phyloP scores from a whole-genome alignment of 805 yeast species.

The Wickerhamomyces bovis region DNA sequence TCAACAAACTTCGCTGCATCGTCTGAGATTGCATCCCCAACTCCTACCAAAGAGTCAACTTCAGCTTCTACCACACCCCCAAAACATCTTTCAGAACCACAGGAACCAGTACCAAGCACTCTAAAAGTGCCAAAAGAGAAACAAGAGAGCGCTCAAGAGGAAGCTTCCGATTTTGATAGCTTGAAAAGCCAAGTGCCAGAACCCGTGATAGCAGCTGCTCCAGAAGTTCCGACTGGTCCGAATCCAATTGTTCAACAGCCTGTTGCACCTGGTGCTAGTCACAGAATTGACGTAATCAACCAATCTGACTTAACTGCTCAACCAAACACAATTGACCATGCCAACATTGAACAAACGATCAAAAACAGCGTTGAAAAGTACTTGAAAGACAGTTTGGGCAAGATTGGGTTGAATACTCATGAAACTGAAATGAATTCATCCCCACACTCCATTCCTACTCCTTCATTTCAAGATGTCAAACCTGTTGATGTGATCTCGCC shows the following conservation, averaged over 20 bases:
- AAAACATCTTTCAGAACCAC: too few relatives aligned
- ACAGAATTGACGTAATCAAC: not conserved
- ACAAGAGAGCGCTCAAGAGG: too few relatives aligned
- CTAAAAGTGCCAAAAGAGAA: too few relatives aligned
- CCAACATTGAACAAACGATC: slow-evolving; percentile 1
- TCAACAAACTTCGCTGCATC: not conserved
- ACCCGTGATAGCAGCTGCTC: not conserved
- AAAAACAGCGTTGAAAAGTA: slow-evolving; percentile 4
- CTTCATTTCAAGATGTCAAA: too few relatives aligned
- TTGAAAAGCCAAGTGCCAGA: not conserved
- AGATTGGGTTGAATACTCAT: too few relatives aligned
- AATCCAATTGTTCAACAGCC: not conserved
- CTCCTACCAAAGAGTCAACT: too few relatives aligned
- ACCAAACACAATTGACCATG: not conserved
- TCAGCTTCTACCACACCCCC: too few relatives aligned
- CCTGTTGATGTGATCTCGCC: too few relatives aligned
- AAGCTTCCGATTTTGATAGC: not conserved
- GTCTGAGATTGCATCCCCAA: too few relatives aligned
- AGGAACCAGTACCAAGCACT: too few relatives aligned
- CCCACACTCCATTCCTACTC: not conserved
- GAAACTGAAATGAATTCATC: not conserved
- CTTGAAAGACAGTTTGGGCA: slow-evolving; percentile 4
- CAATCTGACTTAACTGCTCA: not conserved
- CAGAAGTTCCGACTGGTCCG: not conserved
- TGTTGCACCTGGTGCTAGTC: not conserved